Evolutionary conservation across 208 protist genomes (phyloP).

Genomic region (Leishmania mexicana): DNA sequence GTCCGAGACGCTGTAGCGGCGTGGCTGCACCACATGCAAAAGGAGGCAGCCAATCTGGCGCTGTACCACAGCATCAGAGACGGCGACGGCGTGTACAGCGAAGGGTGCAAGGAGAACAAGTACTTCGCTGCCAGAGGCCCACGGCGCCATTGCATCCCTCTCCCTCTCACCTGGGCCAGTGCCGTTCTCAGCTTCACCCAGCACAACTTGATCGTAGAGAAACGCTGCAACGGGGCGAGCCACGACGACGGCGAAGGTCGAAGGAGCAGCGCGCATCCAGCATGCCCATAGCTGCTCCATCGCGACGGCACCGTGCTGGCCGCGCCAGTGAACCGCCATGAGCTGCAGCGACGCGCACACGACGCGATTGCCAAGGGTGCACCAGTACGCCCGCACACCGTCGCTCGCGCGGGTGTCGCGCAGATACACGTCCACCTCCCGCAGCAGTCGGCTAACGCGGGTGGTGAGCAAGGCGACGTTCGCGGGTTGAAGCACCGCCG

Average conservation of each 20-base stretch:
- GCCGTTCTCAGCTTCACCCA: not conserved
- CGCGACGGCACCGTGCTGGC: slow-evolving; percentile 7
- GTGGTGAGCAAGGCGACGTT: slow-evolving; percentile 14
- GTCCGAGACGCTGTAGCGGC: slow-evolving; percentile 17
- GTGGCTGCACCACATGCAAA: slow-evolving; percentile 19
- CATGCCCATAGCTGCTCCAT: slow-evolving; percentile 37
- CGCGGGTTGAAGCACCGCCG: slow-evolving; percentile 16
- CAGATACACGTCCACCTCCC: slow-evolving; percentile 23
- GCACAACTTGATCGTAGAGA: slow-evolving; percentile 17
- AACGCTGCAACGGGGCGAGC: slow-evolving; percentile 21
- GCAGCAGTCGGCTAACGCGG: slow-evolving; percentile 17
- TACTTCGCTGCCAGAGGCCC: slow-evolving; percentile 21
- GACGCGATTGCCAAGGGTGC: slow-evolving; percentile 21
- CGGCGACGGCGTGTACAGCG: slow-evolving; percentile 21
- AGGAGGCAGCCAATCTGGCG: slow-evolving; percentile 21
- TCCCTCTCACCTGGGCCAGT: not conserved
- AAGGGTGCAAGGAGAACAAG: slow-evolving; percentile 30
- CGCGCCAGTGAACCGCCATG: slow-evolving; percentile 29
- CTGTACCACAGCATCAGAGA: slow-evolving; percentile 21
- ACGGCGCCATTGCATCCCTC: slow-evolving; percentile 4
- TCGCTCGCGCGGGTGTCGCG: slow-evolving; percentile 19
- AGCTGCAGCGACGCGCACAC: slow-evolving; percentile 20
- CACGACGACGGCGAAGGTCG: slow-evolving; percentile 20
- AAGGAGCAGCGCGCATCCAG: slow-evolving; percentile 21
- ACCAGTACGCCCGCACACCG: slow-evolving; percentile 23